Conservation (phyloP, 75 land plant genomes). For the Ceratopteris richardii region DNA sequence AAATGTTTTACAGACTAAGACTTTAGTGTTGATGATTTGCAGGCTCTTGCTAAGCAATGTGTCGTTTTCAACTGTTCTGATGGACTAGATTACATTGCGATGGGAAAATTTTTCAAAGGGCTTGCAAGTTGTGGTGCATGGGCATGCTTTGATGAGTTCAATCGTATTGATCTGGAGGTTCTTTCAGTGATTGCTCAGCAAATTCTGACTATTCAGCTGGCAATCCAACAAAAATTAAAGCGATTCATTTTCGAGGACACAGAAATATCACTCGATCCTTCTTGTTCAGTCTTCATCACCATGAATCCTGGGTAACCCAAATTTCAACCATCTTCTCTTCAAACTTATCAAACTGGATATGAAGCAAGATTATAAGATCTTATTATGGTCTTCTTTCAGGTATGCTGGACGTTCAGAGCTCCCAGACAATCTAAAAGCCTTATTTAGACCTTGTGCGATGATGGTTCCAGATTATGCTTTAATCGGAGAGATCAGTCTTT, state of each 20-base stretch:
- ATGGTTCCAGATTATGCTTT: conserved; percentile 36
- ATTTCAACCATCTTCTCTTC: not conserved
- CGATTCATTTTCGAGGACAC: conserved; percentile 33
- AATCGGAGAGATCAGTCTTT: conserved; percentile 35
- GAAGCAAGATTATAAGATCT: too few species aligned
- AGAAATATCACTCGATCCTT: conserved; percentile 26
- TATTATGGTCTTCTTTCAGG: conserved; percentile 6
- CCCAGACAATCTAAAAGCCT: conserved; percentile 33
- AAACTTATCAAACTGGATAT: not conserved
- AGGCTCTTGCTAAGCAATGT: conserved; percentile 36
- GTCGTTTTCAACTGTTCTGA: conserved; percentile 38
- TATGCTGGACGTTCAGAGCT: conserved; percentile 36
- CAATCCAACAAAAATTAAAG: conserved; percentile 30
- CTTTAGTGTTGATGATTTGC: too few species aligned
- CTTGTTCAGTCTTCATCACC: conserved; percentile 34
- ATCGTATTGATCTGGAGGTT: conserved; percentile 30
- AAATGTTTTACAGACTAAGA: too few species aligned
- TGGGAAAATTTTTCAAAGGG: conserved; percentile 40
- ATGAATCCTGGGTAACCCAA: conserved; percentile 35
- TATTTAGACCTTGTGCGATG: conserved; percentile 38
- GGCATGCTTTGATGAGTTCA: conserved; percentile 38
- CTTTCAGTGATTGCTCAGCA: conserved; percentile 33
- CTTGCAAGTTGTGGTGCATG: conserved; percentile 35
- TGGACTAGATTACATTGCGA: conserved; percentile 32
- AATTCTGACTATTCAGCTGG: conserved; percentile 30